Evolutionary conservation across 2,329 filamentous ascomycete genomes (phyloP), one percentile per base, ranked within the genome.

Genomic region (Colletotrichum tropicale): DNA sequence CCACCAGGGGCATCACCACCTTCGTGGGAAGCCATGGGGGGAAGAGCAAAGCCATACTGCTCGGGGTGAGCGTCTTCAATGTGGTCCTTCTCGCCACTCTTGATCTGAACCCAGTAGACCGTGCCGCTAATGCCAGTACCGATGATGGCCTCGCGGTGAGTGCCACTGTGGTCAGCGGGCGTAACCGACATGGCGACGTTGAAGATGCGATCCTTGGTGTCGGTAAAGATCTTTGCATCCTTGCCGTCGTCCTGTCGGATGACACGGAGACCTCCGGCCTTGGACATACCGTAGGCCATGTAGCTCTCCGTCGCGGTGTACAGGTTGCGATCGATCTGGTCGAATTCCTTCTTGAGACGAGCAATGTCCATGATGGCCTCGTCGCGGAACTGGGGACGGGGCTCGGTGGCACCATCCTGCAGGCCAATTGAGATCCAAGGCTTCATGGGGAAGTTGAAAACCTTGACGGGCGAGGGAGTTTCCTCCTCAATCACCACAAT

Each of bases 361-460:
- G 97, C 96, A 82, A 99, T 97, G 80, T 98, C 95, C 88, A 98
- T 94, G 80, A 98, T 93, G 58, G 93, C 91, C 78, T 96, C 94
- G 73, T 95, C 92, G 48, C 94, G 93, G 83, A 98, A 93, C 66
- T 89, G 86, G 5, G 93, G 89, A 18, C 91, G 90, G 30, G 89
- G 84, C 74, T 92, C 88, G 16, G 90, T 85, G 75, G 89, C 85
- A 76, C 89, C 85, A 78, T 91, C 87, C 82, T 92, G 88, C 80
- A 98, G 91, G 15, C 91, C 93, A 82, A 99, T 97, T 24, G 96
- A 94, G 78, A 98, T 96, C 89, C 98, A 99, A 6, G 97, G 97
- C 84, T 94, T 95, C 93, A 99, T 95, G 18, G 97, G 97, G 84
- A 99, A 98, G 84, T 98, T 98, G 87, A 95, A 97, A 62, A 98